Evolutionary conservation across 805 yeast species (phyloP).

Genomic region (Gaillardinia entomophila): DNA sequence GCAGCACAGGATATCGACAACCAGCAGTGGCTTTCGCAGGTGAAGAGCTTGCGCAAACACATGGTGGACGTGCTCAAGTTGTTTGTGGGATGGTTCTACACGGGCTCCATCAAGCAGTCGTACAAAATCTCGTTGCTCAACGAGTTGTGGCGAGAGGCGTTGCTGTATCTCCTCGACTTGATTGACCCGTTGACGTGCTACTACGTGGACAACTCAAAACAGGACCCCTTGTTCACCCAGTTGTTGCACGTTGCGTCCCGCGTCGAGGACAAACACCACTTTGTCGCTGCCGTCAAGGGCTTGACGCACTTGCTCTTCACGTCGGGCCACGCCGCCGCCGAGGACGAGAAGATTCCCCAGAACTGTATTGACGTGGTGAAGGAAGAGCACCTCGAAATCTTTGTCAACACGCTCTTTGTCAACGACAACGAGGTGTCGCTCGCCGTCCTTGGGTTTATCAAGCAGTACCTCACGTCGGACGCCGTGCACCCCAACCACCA

Average conservation of each 20-base stretch:
- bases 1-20: conserved; percentile 76
- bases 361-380: conserved; percentile 37
- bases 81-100: conserved; percentile 27
- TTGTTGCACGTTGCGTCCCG: conserved; percentile 46
- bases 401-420: conserved; percentile 54
- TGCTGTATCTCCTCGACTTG: conserved; percentile 67
- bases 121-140: conserved; percentile 16
- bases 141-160: conserved; percentile 48
- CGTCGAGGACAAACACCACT: conserved; percentile 61
- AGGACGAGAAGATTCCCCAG: conserved; percentile 12
- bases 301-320: conserved; percentile 69
- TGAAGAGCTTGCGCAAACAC: conserved; percentile 40
- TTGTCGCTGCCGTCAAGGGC: conserved; percentile 68
- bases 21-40: conserved; percentile 68
- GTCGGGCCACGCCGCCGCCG: conserved; percentile 5
- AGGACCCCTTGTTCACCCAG: conserved; percentile 60
- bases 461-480: conserved; percentile 70
- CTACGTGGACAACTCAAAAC: conserved; percentile 65
- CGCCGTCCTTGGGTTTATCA: conserved; percentile 75
- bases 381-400: conserved; percentile 41
- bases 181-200: conserved; percentile 82
- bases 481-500: conserved; percentile 28
- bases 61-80: conserved; percentile 41
- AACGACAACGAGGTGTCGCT: conserved; percentile 67
- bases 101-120: conserved; percentile 8